Conservation (phyloP, 805 yeast species). For the Candida arabinofermentans region DNA sequence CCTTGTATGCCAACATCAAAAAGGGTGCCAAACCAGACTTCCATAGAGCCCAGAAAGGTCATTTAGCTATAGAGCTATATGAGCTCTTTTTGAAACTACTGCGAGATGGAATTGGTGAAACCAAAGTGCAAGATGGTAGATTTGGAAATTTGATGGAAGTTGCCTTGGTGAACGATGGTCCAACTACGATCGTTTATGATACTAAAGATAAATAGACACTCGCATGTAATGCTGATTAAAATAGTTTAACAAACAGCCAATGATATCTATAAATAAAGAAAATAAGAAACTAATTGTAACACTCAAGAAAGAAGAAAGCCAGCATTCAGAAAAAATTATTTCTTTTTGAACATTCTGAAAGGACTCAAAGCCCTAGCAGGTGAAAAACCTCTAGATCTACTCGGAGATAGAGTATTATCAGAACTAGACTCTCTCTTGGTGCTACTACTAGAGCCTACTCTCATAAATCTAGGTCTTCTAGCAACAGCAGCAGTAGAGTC, state of each 20-base stretch:
- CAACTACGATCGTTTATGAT: conserved; percentile 82
- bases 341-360: conserved; percentile 23
- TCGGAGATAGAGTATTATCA: conserved; percentile 17
- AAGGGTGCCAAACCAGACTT: conserved; percentile 96
- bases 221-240: not conserved
- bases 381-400: conserved; percentile 24
- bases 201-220: conserved; percentile 40
- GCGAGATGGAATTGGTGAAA: conserved; percentile 50
- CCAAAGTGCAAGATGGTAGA: conserved; percentile 76
- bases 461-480: conserved; percentile 23
- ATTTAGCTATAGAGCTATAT: conserved; percentile 45
- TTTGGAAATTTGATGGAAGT: conserved; percentile 99
- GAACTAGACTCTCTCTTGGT: conserved; percentile 15
- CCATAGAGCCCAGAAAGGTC: conserved; percentile 86
- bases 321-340: not conserved
- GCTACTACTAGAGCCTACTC: conserved; percentile 12
- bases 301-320: not conserved
- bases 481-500: conserved; percentile 6
- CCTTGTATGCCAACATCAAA: conserved; percentile 76
- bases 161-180: conserved; percentile 83
- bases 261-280: not conserved
- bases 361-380: conserved; percentile 32
- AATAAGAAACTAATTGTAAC: not conserved
- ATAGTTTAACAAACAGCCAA: no score
- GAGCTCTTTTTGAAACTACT: conserved; percentile 48